phyloP scores from a whole-genome alignment of 2,329 filamentous ascomycete genomes.

The Sporothrix brunneoviolacea region DNA sequence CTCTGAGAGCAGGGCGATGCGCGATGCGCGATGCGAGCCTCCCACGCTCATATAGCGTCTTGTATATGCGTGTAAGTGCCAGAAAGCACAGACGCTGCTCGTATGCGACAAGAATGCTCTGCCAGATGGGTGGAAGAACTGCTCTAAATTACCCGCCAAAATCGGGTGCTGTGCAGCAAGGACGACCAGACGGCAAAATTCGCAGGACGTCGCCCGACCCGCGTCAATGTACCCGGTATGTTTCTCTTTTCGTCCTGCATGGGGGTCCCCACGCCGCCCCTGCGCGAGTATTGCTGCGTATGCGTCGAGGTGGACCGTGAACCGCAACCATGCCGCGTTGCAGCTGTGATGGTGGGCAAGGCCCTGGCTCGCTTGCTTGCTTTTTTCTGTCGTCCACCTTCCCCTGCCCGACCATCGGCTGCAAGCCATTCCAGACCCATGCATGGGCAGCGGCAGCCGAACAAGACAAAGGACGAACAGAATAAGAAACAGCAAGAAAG shows the following conservation, averaged over 20 bases:
- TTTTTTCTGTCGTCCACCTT: background rate
- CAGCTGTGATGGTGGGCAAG: no score
- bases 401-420: conserved; percentile 3
- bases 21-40: no score
- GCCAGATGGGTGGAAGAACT: background rate
- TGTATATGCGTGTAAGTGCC: no score
- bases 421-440: conserved; percentile 1
- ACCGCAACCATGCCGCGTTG: no score
- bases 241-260: background rate
- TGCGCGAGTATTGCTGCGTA: background rate
- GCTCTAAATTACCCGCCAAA: background rate
- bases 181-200: no score
- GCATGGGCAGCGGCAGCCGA: background rate
- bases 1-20: no score
- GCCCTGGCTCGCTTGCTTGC: no score
- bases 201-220: no score
- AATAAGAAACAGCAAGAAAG: background rate
- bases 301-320: background rate
- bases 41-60: no score
- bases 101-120: background rate
- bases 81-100: no score
- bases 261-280: background rate
- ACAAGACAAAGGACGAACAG: no score
- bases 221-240: background rate
- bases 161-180: background rate